Base-by-base conservation (phyloP, 2,329 filamentous ascomycete species). In the Colletotrichum sp. region DNA sequence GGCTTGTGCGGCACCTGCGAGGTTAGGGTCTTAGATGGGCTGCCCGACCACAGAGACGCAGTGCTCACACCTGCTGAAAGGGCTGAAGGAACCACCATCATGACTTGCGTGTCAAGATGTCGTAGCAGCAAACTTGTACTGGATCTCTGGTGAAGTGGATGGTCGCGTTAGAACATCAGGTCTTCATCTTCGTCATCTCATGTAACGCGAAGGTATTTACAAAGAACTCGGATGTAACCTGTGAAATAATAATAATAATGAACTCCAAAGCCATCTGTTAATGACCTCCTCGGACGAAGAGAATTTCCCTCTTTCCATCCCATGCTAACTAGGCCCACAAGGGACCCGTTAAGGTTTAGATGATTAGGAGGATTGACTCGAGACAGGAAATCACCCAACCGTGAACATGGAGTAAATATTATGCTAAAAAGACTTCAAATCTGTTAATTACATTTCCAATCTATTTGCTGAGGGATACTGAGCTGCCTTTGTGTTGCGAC, bases 151-250 rank as follows among this genome's bases (percentile, higher is more conserved):
- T 57, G 6, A 18, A 9, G 24, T 11, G 3, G 54, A 16, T 57
- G 18, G 5, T 24, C n/a, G 11, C n/a, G 0, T 51, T 2, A 51
- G 43, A 11, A 21, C 13, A 51, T 0, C 3, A 21, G n/a, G 43
- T 21, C 6, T 12, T 51, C n/a, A 4, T 47, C 6, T 12, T 51
- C 43, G 1, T 47, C 6, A 8, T 51, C 21, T 8, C n/a, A 8
- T 5, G 8, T 8, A 13, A 51, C 2, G 6, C 11, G 11, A 8
- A 7, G 0, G 1, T 51, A 5, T 51, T 13, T 16, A 51, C 9
- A n/a, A 13, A 21, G 11, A 51, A 13, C 21, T 0, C 3, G 11
- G 12, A 51, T n/a, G 7, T 9, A 13, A 1, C 0, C 3, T 5
- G 43, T 51, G 1, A 0, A 13, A n/a, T 21, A 24, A 24, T 1